Conservation (phyloP, 2,329 filamentous ascomycete species). For the Claviceps cyperi region DNA sequence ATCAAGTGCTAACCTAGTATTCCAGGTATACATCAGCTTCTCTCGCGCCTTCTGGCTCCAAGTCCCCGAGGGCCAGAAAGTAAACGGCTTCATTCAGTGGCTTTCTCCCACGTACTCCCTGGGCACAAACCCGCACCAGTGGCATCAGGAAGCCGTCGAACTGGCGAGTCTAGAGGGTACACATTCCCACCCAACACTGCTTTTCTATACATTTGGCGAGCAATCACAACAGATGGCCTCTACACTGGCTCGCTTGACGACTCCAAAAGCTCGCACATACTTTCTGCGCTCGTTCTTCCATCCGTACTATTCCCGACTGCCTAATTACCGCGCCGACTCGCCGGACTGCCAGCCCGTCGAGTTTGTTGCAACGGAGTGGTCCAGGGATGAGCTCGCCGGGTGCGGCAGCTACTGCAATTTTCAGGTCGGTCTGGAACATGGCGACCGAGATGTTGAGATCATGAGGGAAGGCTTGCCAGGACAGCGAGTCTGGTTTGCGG, state of each 20-base stretch:
- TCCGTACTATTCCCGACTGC: conserved; percentile 66
- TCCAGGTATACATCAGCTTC: conserved; percentile 51
- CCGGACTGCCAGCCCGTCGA: conserved; percentile 46
- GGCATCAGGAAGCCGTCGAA: conserved; percentile 67
- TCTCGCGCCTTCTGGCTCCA: conserved; percentile 58
- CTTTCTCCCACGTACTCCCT: conserved; percentile 53
- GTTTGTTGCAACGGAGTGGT: conserved; percentile 62
- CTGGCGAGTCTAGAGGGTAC: conserved; percentile 48
- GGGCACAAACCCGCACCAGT: conserved; percentile 45
- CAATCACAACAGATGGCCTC: conserved; percentile 41
- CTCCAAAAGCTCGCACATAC: conserved; percentile 32
- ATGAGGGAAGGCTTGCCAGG: conserved; percentile 50
- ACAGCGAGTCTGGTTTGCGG: conserved; percentile 68
- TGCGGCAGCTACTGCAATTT: conserved; percentile 79
- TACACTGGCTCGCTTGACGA: conserved; percentile 24
- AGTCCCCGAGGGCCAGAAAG: conserved; percentile 17
- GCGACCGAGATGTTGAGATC: conserved; percentile 55
- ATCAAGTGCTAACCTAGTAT: neutral
- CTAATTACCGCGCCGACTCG: conserved; percentile 42
- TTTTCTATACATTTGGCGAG: conserved; percentile 67
- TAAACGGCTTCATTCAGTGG: conserved; percentile 63
- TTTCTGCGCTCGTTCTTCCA: conserved; percentile 53
- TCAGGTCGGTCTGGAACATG: conserved; percentile 56
- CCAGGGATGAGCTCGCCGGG: conserved; percentile 63
- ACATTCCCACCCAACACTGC: conserved; percentile 60